Evolutionary conservation across 129 eudicot species (phyloP).

Genomic region (Flaveria trinervia): DNA sequence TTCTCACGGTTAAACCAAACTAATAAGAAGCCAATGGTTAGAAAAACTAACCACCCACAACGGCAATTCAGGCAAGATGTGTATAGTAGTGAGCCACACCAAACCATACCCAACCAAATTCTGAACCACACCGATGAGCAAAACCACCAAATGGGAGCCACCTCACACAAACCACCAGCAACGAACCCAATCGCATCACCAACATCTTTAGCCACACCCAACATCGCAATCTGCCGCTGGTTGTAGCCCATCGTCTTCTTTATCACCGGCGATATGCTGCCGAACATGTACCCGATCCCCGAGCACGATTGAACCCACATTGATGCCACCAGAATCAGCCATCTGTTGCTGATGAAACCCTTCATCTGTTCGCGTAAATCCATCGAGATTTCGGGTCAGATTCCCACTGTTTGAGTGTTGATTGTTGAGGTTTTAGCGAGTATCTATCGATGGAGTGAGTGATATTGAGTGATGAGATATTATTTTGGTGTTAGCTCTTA

Average conservation of each 20-base stretch:
- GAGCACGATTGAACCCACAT: constrained; percentile 78
- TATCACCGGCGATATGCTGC: constrained; percentile 72
- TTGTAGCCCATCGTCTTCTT: constrained; percentile 64
- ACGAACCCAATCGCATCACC: constrained; percentile 68
- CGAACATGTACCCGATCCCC: constrained; percentile 67
- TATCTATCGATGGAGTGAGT: no score
- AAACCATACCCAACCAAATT: constrained; percentile 69
- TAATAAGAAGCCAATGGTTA: neutral
- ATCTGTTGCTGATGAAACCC: constrained; percentile 48
- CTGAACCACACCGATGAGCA: constrained; percentile 61
- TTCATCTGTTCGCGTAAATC: constrained; percentile 16
- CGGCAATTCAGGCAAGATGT: constrained; percentile 50
- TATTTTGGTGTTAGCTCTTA: no score
- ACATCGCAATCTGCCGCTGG: constrained; percentile 58
- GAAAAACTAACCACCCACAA: constrained; percentile 60
- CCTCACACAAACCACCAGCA: constrained; percentile 64
- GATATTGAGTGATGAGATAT: no score
- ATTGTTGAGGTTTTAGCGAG: no score
- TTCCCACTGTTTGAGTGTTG: no score
- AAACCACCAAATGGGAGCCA: constrained; percentile 59
- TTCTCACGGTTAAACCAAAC: no score
- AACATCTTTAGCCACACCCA: constrained; percentile 70
- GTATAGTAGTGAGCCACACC: constrained; percentile 60
- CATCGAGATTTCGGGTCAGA: no score
- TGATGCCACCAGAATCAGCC: constrained; percentile 73